Base-by-base conservation (phyloP, 148 eudicot genomes). In the Camellia japonica region DNA sequence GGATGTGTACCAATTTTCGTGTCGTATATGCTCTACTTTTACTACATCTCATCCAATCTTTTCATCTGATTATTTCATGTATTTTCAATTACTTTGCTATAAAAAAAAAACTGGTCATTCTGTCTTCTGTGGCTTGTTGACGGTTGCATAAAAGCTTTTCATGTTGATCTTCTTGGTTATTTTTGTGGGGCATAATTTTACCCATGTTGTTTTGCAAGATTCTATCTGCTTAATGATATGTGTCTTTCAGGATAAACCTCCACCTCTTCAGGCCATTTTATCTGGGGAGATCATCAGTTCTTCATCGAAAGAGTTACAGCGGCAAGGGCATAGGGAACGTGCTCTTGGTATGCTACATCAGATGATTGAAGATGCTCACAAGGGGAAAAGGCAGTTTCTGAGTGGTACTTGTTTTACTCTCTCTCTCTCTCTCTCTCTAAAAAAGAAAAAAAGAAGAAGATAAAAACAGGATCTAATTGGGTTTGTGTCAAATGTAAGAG, bases 301-400 rank as follows among this genome's bases (percentile, higher is more conserved):
- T 83, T 82, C 82, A 67, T 86, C 88, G 3, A 87, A 84, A 62
- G 92, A 85, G 59, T 71, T 81, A 63, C 81, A 88, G 59, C 89
- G 89, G 55, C 94, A 90, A 81, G 98, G 97, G 61, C 90, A 92
- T 67, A 89, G 90, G 88, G 98, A 93, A 74, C 98, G 99, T 52
- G 97, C 99, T 81, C 98, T 96, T 73, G 91, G 88, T 69, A 86
- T 96, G 95, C 80, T 96, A 68, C 97, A 91, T 85, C 99, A 96
- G 79, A 94, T 96, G 98, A 89, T 96, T 90, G 98, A 96, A 81
- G 99, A 96, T 93, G 99, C 99, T 87, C 95, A 94, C 83, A 86
- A 78, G 91, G 99, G 97, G 68, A 96, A 96, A 85, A 88, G 98
- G 20, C 99, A 96, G 83, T 96, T 96, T 90, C 90, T 96, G 67